Evolutionary conservation across 257 asterid genomes (phyloP), one percentile per base, ranked within the genome.

Genomic region (Linderniella brevidens): DNA sequence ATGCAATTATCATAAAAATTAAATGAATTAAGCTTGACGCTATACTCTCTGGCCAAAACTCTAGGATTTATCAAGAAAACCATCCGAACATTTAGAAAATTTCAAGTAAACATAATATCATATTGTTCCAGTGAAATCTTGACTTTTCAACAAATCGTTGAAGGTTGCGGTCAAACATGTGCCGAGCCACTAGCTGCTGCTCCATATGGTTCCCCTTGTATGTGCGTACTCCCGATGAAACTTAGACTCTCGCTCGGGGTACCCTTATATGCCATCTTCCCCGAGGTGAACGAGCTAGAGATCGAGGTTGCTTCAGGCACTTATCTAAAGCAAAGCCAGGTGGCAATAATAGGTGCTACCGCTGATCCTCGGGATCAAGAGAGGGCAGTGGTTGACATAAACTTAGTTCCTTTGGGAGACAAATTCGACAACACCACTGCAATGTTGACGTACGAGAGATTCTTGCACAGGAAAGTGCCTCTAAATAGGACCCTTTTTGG

Each of bases 361-460:
- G 92, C 96, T 60, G 96, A 85, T 59, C 64, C 16, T 64, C 82
- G 71, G 63, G 66, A 79, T 55, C 96, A 81, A 68, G 98, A 60
- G 59, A 81, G 66, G 54, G 63, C 92, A 35, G 74, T 85, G 57
- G 86, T 90, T 41, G 96, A 85, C 60, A 64, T 90, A 38, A 81
- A 85, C 68, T 67, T 90, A 60, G 79, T 90, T 61, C 98, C 98
- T 15, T 68, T 90, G 37, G 98, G 86, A 53, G 98, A 79, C 67
- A 82, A 77, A 70, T 90, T 90, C 54, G 98, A 90, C 54, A 81
- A 85, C 55, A 85, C 92, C 20, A 90, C 98, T 52, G 98, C 98
- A 54, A 52, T 56, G 61, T 73, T 90, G 60, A 85, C 86, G 49
- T 90, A 79, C 60, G 79, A 77, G 68, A 75, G 98, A 66, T 69